Evolutionary conservation across 352 stramenopile genomes (phyloP).

Genomic region (Phytophthora tentaculata): DNA sequence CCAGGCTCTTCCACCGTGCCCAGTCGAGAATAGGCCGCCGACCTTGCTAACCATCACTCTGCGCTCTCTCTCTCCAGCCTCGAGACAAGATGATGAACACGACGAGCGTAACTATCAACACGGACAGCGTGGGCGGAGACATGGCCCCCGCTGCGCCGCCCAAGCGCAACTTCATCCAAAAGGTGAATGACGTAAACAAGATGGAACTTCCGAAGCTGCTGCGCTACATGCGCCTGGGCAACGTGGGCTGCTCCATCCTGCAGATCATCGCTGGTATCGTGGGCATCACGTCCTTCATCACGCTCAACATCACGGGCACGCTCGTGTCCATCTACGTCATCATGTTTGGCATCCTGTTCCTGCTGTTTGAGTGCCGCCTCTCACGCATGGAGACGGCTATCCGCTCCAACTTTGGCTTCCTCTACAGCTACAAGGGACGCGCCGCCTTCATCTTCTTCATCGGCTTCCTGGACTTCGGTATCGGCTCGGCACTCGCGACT

Average conservation of each 20-base stretch:
- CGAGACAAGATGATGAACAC: constrained; percentile 64
- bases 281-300: constrained; percentile 88
- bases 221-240: constrained; percentile 86
- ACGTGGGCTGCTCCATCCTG: constrained; percentile 84
- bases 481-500: constrained; percentile 79
- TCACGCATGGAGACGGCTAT: constrained; percentile 86
- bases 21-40: constrained; percentile 28
- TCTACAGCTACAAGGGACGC: constrained; percentile 89
- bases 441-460: constrained; percentile 92
- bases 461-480: constrained; percentile 88
- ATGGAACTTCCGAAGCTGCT: constrained; percentile 91
- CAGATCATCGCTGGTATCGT: constrained; percentile 85
- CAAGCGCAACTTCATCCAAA: constrained; percentile 78
- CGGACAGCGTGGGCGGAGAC: constrained; percentile 68
- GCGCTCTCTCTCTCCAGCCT: not conserved
- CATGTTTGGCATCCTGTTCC: constrained; percentile 87
- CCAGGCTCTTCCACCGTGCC: not conserved
- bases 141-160: constrained; percentile 55
- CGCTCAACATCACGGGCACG: constrained; percentile 89
- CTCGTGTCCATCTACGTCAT: constrained; percentile 91
- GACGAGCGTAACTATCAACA: constrained; percentile 80
- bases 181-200: constrained; percentile 90
- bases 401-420: constrained; percentile 86
- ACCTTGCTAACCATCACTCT: constrained; percentile 16
- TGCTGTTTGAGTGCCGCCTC: constrained; percentile 90